Conservation (phyloP, 768 basidiomycete genomes). For the Podaxis mareebaensis region DNA sequence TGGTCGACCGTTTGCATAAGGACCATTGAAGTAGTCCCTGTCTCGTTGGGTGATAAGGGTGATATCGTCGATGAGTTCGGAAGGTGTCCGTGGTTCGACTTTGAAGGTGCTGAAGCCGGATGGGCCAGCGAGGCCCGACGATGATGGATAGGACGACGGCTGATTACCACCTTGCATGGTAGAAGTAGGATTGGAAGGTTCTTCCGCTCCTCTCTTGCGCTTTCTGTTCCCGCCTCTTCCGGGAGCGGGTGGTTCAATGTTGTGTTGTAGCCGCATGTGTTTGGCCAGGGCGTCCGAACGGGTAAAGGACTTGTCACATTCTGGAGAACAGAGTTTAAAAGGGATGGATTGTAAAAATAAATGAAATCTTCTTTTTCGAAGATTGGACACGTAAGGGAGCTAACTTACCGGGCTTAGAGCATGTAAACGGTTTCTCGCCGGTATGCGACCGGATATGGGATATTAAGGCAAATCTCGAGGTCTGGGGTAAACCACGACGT, state of each 20-base stretch:
- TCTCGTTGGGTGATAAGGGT: slow-evolving; percentile 25
- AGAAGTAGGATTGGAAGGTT: slow-evolving; percentile 22
- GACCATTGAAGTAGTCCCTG: slow-evolving; percentile 21
- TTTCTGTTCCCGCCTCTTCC: slow-evolving; percentile 70
- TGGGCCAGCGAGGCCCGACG: slow-evolving; percentile 15
- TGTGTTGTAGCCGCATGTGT: slow-evolving; percentile 89
- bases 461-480: slow-evolving; percentile 86
- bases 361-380: slow-evolving; percentile 14
- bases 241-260: slow-evolving; percentile 71
- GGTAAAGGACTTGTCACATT: slow-evolving; percentile 94
- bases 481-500: slow-evolving; percentile 80
- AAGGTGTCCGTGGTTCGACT: slow-evolving; percentile 50
- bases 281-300: slow-evolving; percentile 93
- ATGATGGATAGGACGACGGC: slow-evolving; percentile 2
- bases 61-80: slow-evolving; percentile 38
- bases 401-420: slow-evolving; percentile 70
- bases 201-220: slow-evolving; percentile 60
- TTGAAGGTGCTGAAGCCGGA: slow-evolving; percentile 61
- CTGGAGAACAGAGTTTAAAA: slow-evolving; percentile 38
- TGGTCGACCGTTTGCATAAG: slow-evolving; percentile 21
- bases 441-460: slow-evolving; percentile 92
- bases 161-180: slow-evolving; percentile 14
- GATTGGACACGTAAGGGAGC: slow-evolving; percentile 12
- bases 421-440: slow-evolving; percentile 92
- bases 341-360: slow-evolving; percentile 11